A percentile compares a stretch with the other conserved stretches of the same genome.
Evolutionary conservation across 768 basidiomycete genomes (phyloP).

Genomic region (Boletus rufocinnamomeus): DNA sequence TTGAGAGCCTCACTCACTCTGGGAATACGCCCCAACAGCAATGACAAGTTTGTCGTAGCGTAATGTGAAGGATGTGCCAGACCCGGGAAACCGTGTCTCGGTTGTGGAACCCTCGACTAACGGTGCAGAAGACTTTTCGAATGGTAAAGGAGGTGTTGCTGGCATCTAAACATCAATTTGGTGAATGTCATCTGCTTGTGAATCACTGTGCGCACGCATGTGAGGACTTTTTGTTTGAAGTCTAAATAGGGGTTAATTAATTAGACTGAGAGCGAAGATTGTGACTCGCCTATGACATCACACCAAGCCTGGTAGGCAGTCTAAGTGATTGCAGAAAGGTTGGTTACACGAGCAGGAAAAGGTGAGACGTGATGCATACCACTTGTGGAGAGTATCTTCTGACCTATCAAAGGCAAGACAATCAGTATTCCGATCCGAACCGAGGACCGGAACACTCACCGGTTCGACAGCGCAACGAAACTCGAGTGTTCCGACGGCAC

Average conservation of each 20-base stretch:
- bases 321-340: slow-evolving; percentile 33
- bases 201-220: slow-evolving; percentile 51
- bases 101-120: slow-evolving; percentile 20
- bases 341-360: neutral
- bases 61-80: slow-evolving; percentile 51
- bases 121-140: slow-evolving; percentile 25
- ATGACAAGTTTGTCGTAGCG: slow-evolving; percentile 82
- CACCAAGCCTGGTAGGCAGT: slow-evolving; percentile 75
- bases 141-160: slow-evolving; percentile 50
- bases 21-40: slow-evolving; percentile 82
- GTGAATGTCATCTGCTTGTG: neutral
- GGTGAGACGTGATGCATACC: slow-evolving; percentile 36
- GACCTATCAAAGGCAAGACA: slow-evolving; percentile 39
- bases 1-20: slow-evolving; percentile 52
- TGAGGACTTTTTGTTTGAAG: slow-evolving; percentile 57
- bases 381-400: slow-evolving; percentile 57
- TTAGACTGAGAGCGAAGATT: neutral
- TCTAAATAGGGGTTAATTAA: slow-evolving; percentile 40
- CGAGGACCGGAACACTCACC: slow-evolving; percentile 42
- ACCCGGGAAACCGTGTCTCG: slow-evolving; percentile 21
- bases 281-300: slow-evolving; percentile 58
- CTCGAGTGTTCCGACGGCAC: slow-evolving; percentile 83
- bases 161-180: slow-evolving; percentile 50
- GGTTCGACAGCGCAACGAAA: slow-evolving; percentile 81
- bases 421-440: slow-evolving; percentile 7